These are phyloP conservation scores for Daldinia vernicosa DNA, from an alignment of 495 filamentous ascomycete species.

Conservation along the genomic window DNA sequence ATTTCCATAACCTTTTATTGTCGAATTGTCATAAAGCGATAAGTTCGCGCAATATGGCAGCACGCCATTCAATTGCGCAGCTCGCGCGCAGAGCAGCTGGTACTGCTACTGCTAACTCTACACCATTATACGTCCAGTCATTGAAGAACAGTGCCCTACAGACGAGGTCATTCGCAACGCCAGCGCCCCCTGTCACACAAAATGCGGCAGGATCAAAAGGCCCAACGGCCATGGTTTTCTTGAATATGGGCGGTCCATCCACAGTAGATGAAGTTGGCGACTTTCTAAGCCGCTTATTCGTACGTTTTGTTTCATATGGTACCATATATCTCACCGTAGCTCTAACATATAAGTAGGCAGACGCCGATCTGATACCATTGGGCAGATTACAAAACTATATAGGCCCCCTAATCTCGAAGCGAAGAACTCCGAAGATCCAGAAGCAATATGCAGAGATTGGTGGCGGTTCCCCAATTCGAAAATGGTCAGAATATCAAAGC, in stretches of 20 bases:
- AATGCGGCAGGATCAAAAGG: slow-evolving; percentile 60
- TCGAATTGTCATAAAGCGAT: background rate
- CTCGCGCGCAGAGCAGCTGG: slow-evolving; percentile 54
- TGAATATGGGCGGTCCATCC: slow-evolving; percentile 99
- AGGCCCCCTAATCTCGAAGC: slow-evolving; percentile 82
- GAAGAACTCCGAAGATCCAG: slow-evolving; percentile 93
- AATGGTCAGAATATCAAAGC: slow-evolving; percentile 96
- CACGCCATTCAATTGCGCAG: slow-evolving; percentile 55
- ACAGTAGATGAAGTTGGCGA: slow-evolving; percentile 86
- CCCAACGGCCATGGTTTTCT: slow-evolving; percentile 95
- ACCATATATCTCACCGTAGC: background rate
- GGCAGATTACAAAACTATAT: slow-evolving; percentile 91
- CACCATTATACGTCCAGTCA: slow-evolving; percentile 34
- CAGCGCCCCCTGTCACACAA: slow-evolving; percentile 78
- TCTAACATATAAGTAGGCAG: slow-evolving; percentile 66
- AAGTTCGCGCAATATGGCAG: slow-evolving; percentile 51
- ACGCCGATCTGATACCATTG: slow-evolving; percentile 95
- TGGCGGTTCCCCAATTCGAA: slow-evolving; percentile 94
- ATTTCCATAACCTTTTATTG: background rate
- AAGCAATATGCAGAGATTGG: slow-evolving; percentile 96
- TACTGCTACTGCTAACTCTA: slow-evolving; percentile 42
- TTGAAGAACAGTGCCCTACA: slow-evolving; percentile 47
- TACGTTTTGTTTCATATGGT: slow-evolving; percentile 51
- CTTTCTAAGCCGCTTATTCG: slow-evolving; percentile 95
- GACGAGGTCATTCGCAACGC: slow-evolving; percentile 67